These are phyloP conservation scores for Penicillium riverlandense DNA, from an alignment of 495 filamentous ascomycete genomes.

Conservation along the genomic window DNA sequence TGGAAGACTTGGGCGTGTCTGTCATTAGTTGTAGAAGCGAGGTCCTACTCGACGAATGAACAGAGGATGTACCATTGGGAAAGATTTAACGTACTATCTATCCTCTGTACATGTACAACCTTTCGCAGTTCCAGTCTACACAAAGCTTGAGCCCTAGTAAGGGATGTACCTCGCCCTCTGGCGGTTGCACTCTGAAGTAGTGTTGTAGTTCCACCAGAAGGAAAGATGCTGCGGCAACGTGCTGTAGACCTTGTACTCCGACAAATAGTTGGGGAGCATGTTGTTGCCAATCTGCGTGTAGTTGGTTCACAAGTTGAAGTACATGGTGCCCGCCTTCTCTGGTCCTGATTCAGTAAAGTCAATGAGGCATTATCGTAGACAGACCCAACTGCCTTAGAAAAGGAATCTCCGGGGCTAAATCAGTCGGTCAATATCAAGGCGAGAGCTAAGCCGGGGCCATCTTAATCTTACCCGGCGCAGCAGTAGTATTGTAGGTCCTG, in stretches of 20 bases:
- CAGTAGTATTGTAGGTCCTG: constrained; percentile 48
- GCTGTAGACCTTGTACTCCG: constrained; percentile 7
- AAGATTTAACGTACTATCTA: too few relatives aligned
- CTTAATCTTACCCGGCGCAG: constrained; percentile 35
- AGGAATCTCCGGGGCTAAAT: too few relatives aligned
- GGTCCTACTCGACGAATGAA: too few relatives aligned
- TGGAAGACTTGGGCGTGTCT: too few relatives aligned
- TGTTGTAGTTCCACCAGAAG: constrained; percentile 22
- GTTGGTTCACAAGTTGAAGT: constrained; percentile 42
- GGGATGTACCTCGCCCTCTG: background rate
- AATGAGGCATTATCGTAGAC: constrained; percentile 47
- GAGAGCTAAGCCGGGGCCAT: background rate
- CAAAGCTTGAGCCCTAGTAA: too few relatives aligned
- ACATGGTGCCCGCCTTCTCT: constrained; percentile 31
- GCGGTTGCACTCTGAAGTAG: constrained; percentile 5
- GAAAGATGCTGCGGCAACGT: constrained; percentile 12
- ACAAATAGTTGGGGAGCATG: constrained; percentile 6
- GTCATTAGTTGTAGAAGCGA: too few relatives aligned
- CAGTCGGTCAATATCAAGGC: background rate
- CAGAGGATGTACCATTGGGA: too few relatives aligned
- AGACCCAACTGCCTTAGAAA: constrained; percentile 36
- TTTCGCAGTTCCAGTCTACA: too few relatives aligned
- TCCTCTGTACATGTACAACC: too few relatives aligned
- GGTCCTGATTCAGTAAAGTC: constrained; percentile 38
- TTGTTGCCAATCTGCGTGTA: constrained; percentile 8